Evolutionary conservation across 1,284 basidiomycete genomes (phyloP).

Genomic region (Coniferiporia weirii): DNA sequence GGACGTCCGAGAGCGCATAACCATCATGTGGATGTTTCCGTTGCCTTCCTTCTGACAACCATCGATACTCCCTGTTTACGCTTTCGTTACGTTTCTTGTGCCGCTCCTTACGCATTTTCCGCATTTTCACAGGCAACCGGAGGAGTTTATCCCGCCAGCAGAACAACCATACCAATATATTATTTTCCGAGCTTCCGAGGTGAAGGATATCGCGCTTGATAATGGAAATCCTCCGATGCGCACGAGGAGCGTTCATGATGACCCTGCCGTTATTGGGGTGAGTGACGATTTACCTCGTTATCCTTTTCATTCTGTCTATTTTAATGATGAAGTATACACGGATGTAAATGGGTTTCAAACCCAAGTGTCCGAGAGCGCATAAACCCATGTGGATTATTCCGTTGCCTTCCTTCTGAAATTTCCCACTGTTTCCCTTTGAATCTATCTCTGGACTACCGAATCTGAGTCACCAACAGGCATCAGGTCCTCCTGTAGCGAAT

Average conservation of each 20-base stretch:
- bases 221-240: conserved; percentile 44
- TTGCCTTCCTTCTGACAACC: conserved; percentile 56
- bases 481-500: conserved; percentile 27
- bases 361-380: conserved; percentile 48
- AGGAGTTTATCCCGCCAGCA: conserved; percentile 71
- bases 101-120: background rate
- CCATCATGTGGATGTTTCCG: conserved; percentile 61
- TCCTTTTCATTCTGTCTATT: conserved; percentile 16
- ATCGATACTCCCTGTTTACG: conserved; percentile 12
- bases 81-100: conserved; percentile 6
- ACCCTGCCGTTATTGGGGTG: conserved; percentile 73
- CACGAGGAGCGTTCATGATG: conserved; percentile 60
- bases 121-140: conserved; percentile 46
- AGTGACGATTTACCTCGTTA: conserved; percentile 30
- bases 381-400: conserved; percentile 49
- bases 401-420: conserved; percentile 39
- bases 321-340: conserved; percentile 42
- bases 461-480: conserved; percentile 25
- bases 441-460: background rate
- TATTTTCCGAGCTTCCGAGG: conserved; percentile 78
- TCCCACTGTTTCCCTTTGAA: background rate
- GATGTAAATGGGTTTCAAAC: conserved; percentile 42
- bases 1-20: conserved; percentile 64
- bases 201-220: conserved; percentile 75
- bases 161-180: conserved; percentile 77